phyloP scores from a whole-genome alignment of 495 filamentous ascomycete species.

The Penicillium salamii region DNA sequence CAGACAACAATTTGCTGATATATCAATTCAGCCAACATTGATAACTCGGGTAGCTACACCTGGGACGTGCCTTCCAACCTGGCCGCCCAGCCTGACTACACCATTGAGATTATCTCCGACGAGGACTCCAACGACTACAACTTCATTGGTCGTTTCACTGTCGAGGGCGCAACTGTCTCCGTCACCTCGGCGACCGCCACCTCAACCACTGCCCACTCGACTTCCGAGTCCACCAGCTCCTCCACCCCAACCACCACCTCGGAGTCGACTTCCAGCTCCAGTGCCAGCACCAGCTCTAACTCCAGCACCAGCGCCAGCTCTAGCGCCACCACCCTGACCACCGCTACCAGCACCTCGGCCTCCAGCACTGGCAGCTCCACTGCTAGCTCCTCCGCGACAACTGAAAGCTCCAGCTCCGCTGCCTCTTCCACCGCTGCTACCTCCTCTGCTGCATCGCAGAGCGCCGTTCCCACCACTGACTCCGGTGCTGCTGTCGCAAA shows the following conservation, averaged over 20 bases:
- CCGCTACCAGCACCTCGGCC: conserved; percentile 15
- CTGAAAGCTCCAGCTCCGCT: conserved; percentile 28
- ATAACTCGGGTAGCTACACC: conserved; percentile 56
- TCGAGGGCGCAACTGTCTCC: conserved; percentile 47
- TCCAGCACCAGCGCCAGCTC: conserved; percentile 36
- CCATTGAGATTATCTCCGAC: conserved; percentile 56
- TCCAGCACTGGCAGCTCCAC: conserved; percentile 32
- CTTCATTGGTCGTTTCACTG: conserved; percentile 57
- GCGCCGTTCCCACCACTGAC: conserved; percentile 26
- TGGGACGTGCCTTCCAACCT: conserved; percentile 50
- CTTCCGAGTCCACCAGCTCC: conserved; percentile 34
- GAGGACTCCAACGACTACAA: conserved; percentile 44
- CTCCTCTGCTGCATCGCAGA: conserved; percentile 10
- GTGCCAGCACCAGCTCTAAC: conserved; percentile 44
- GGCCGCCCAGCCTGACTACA: conserved; percentile 49
- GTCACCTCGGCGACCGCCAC: conserved; percentile 24
- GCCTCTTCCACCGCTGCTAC: conserved; percentile 20
- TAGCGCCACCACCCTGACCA: conserved; percentile 19
- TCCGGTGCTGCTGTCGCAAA: conserved; percentile 24
- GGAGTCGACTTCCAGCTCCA: conserved; percentile 2
- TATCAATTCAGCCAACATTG: conserved; percentile 53
- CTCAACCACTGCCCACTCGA: conserved; percentile 24
- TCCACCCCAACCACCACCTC: conserved; percentile 54
- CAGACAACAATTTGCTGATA: too few species aligned
- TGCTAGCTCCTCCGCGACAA: conserved; percentile 30